Conservation (phyloP, 1,284 basidiomycete genomes). For the Cerrena zonata region DNA sequence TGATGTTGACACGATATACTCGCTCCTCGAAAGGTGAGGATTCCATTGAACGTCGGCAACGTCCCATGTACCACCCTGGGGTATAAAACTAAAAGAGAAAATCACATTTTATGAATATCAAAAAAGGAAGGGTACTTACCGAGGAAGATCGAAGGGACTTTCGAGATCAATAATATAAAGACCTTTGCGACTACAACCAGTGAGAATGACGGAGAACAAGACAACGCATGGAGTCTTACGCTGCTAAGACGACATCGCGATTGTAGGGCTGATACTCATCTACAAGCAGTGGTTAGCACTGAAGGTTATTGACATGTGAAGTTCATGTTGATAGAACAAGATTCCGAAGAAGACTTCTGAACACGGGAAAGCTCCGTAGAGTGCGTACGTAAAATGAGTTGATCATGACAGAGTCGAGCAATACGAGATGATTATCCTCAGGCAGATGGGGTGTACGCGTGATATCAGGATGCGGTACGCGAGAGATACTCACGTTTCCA, state of each 20-base stretch:
- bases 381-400: too few relatives aligned
- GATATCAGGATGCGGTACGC: neutral
- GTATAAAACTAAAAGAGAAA: slow-evolving; percentile 74
- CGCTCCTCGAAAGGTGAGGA: slow-evolving; percentile 76
- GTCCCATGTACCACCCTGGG: slow-evolving; percentile 94
- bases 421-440: too few relatives aligned
- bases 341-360: too few relatives aligned
- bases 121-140: slow-evolving; percentile 47
- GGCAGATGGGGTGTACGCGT: too few relatives aligned
- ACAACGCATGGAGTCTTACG: slow-evolving; percentile 44
- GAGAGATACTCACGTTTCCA: slow-evolving; percentile 61
- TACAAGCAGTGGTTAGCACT: slow-evolving; percentile 24
- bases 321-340: too few relatives aligned
- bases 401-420: too few relatives aligned
- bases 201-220: neutral
- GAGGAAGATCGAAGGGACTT: slow-evolving; percentile 79
- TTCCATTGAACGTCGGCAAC: slow-evolving; percentile 98
- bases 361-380: too few relatives aligned
- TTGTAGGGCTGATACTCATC: slow-evolving; percentile 82
- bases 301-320: too few relatives aligned
- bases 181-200: slow-evolving; percentile 67
- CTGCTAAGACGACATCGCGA: slow-evolving; percentile 74
- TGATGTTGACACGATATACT: slow-evolving; percentile 92
- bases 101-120: slow-evolving; percentile 43
- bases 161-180: slow-evolving; percentile 96